Evolutionary conservation across 306 rosid genomes (phyloP), one percentile per base, ranked within the genome.

Genomic region (Amphicarpaea edgeworthii): DNA sequence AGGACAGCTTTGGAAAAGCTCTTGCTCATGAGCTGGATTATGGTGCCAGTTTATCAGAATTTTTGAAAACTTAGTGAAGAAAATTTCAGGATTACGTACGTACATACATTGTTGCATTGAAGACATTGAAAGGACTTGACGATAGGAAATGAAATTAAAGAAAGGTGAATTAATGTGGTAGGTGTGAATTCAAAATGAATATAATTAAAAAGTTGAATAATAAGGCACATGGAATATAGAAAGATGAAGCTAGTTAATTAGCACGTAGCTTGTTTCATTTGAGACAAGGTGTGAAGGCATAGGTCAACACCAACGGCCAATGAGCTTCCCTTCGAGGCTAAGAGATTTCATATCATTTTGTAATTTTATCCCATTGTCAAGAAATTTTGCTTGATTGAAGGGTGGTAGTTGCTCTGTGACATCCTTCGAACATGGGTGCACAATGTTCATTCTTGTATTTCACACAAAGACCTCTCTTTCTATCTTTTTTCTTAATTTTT

Each of bases 11-110:
- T 81, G 79, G 66, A 43, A 68, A 85, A 81, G 68, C 57, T 88
- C 55, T 68, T 72, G 89, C 76, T 68, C 79, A 85, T 84, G 85
- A 85, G 88, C 96, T 86, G 85, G 85, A 86, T 76, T 73, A 62
- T 75, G 6, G 81, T 70, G 77, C 64, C 55, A 70, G 58, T 68
- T 77, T 34, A 50, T 67, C 23, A 80, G 23, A 72, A 67, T 41
- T 76, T 72, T 76, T 72, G 74, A 72, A 81, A 80, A 49, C 34
- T 70, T 40, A 19, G 76, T 54, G 62, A 51, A 61, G 60, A 45
- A 84, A 78, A 17, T 5, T 50, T 70, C 54, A 58, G 77, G 77
- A 24, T 30, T 47, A 73, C 59, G 73, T 51, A 75, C 66, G 60
- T 60, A 43, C 66, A 37, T 60, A 43, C 66, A 37, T 61, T 70